These are phyloP conservation scores for Batkoa obscura DNA, from an alignment of 371 early-diverging fungal genomes.

Conservation along the genomic window DNA sequence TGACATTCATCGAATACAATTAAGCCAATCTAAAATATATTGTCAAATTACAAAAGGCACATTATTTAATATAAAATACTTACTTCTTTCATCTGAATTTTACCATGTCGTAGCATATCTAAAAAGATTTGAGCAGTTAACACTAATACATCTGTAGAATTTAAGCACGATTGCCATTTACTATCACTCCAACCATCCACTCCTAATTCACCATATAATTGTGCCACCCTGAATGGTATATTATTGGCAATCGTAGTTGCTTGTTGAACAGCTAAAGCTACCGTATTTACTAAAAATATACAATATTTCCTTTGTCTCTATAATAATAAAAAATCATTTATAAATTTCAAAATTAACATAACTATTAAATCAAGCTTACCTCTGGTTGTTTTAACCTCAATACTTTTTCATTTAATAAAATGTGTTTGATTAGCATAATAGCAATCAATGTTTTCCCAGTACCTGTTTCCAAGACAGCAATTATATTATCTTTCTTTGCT, in stretches of 20 bases:
- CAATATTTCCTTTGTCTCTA: conserved; percentile 15
- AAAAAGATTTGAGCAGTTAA: conserved; percentile 76
- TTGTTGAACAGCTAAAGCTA: conserved; percentile 76
- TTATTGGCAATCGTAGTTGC: conserved; percentile 41
- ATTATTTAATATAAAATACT: neutral
- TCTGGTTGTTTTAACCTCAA: neutral
- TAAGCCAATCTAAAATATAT: conserved; percentile 31
- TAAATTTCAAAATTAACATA: neutral
- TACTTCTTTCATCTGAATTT: conserved; percentile 37
- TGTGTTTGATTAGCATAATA: conserved; percentile 59
- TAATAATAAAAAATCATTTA: neutral
- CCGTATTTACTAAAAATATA: conserved; percentile 73
- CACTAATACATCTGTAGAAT: conserved; percentile 49
- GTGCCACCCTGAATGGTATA: conserved; percentile 30
- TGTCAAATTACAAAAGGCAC: neutral
- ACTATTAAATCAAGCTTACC: neutral
- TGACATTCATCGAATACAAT: conserved; percentile 90
- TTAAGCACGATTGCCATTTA: conserved; percentile 33
- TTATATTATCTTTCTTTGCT: conserved; percentile 48
- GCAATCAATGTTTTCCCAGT: conserved; percentile 86
- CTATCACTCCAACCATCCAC: conserved; percentile 35
- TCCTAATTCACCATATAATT: conserved; percentile 45
- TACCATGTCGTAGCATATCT: conserved; percentile 49
- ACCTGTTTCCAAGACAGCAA: conserved; percentile 81
- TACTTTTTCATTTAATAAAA: conserved; percentile 11